Percentiles rank a stretch among this genome's conserved stretches.
phyloP scores from a whole-genome alignment of 768 basidiomycete species.

The Lactarius akahatsu region DNA sequence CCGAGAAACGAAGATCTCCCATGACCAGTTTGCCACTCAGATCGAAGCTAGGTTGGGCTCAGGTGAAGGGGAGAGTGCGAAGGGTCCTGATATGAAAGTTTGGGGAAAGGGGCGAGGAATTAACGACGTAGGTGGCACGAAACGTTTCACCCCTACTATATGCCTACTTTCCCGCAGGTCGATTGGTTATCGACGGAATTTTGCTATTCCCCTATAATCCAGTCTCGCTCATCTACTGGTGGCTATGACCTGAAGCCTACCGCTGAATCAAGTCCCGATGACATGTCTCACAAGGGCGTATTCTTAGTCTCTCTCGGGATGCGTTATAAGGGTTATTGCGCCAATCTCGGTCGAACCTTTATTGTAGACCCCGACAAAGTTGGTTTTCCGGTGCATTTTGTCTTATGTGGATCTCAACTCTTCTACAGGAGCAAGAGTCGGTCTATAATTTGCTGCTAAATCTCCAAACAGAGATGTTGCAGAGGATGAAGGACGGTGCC shows the following conservation, averaged over 20 bases:
- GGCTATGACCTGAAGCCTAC: constrained; percentile 89
- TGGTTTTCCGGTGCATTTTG: constrained; percentile 23
- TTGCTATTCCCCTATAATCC: constrained; percentile 93
- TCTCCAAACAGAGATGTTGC: constrained; percentile 73
- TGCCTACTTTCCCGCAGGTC: constrained; percentile 47
- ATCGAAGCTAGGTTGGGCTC: constrained; percentile 88
- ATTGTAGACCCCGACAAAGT: constrained; percentile 93
- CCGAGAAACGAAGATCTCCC: constrained; percentile 85
- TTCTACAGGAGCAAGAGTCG: constrained; percentile 80
- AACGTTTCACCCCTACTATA: constrained; percentile 17
- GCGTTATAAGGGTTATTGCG: constrained; percentile 90
- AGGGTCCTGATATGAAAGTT: constrained; percentile 88
- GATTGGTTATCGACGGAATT: constrained; percentile 92
- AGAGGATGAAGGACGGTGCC: constrained; percentile 76
- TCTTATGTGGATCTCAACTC: constrained; percentile 11
- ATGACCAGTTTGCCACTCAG: constrained; percentile 80
- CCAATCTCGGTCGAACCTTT: constrained; percentile 90
- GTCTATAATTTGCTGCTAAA: constrained; percentile 78
- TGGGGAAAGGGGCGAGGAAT: constrained; percentile 79
- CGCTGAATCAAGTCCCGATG: constrained; percentile 80
- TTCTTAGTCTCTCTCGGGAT: constrained; percentile 85
- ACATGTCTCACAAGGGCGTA: constrained; percentile 84
- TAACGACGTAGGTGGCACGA: constrained; percentile 57
- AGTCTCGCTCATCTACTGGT: constrained; percentile 78
- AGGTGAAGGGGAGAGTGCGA: constrained; percentile 71